Base-by-base conservation (phyloP, 2,329 filamentous ascomycete species). In the Rhexocercosporidium sp. region DNA sequence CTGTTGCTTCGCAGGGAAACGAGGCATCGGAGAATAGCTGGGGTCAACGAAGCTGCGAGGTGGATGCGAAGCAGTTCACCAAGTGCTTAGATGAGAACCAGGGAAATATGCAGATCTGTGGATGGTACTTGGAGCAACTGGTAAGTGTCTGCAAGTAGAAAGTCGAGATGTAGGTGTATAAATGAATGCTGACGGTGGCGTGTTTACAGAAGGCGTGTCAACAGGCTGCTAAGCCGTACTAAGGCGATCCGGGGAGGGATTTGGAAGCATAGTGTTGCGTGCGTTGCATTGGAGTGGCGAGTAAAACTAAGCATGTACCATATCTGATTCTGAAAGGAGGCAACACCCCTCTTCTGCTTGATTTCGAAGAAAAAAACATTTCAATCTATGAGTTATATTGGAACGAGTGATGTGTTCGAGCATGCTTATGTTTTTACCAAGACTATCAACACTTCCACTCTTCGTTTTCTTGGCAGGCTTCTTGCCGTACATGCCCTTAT, bases 41-140 rank as follows among this genome's bases (percentile, higher is more conserved):
- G 80, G 84, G 82, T 77, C 80, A 81, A 77, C 85, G 82, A 81
- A 92, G 91, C 79, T 99, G 96, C 83, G 88, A 89, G 71, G 88
- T 85, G 64, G 93, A 96, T 75, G 89, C 94, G 64, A 88, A 90
- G 81, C 88, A 87, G 82, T 98, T 99, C 86, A 94, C 93, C 77
- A 91, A 90, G 84, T 99, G 96, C 86, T 91, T 99, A 90, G 94
- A 98, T 81, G 92, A 98, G 78, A 92, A 99, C 81, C 84, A 89
- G 78, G 96, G 96, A 74, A 94, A 96, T 82, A 89, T 99, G 91
- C 90, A 91, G 78, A 96, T 97, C 78, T 99, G 96, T 84, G 92
- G 92, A 74, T 99, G 95, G 94, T 99, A 99, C 81, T 84, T 99
- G 76, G 96, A 99, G 81, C 95, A 99, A 87, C 86, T 99, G 81